Base-by-base conservation (phyloP, 306 rosid genomes). In the Lathyrus sativus region DNA sequence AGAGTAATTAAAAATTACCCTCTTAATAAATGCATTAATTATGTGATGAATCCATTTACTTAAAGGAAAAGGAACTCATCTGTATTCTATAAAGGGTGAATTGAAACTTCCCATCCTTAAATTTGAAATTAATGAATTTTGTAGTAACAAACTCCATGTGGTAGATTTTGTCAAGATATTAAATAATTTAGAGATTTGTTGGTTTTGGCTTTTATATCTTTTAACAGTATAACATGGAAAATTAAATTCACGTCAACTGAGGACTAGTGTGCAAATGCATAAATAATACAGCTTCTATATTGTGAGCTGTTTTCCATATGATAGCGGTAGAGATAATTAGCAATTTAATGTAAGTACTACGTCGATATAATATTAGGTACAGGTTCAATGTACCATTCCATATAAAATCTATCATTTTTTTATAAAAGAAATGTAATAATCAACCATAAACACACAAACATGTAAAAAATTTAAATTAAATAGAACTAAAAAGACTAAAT, bases 101-200 rank as follows among this genome's bases (percentile, higher is more conserved):
- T 6, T 35, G 56, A 74, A 63, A 44, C 42, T 26, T 68, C 55
- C 64, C 12, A 69, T 12, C 65, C 62, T 43, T 61, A 17, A 79
- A 66, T n/a, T n/a, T 43, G 33, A 41, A 54, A 19, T 42, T 11
- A 72, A 72, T 66, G 72, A 62, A 56, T 48, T 75, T 62, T 76
- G n/a, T n/a, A n/a, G 76, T 35, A 72, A 66, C 76, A 67, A 62
- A 68, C 19, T 38, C 65, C 84, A 76, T 62, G 81, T 72, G 81
- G 67, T 50, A 15, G 65, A 24, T 48, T 48, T 48, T 48, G 24
- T 15, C 54, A 19, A 3, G 0, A 41, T 0, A 46, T 14, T 46
- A 45, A 46, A 48, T 73, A n/a, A 76, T 64, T 76, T 60, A 18
- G 67, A 26, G 63, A 71, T 72, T 45, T 43, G 11, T 71, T 72